phyloP scores from a whole-genome alignment of 1,284 basidiomycete genomes.

The Mrakiaceae sp. region DNA sequence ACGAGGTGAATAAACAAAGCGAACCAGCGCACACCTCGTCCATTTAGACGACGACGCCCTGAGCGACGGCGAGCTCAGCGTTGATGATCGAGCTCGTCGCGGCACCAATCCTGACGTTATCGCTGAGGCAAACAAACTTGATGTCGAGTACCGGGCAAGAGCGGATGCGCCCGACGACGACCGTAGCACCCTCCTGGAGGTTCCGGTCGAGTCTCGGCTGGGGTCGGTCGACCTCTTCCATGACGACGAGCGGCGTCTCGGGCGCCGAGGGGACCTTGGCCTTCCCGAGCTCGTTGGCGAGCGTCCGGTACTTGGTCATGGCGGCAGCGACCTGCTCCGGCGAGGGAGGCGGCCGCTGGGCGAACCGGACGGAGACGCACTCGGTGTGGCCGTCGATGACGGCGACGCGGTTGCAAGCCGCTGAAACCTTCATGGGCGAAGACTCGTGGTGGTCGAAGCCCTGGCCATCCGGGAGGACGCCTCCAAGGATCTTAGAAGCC shows the following conservation, averaged over 20 bases:
- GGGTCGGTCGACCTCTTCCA: slow-evolving; percentile 85
- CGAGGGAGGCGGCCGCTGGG: slow-evolving; percentile 65
- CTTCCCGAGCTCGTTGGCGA: slow-evolving; percentile 46
- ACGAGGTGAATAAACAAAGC: too few species aligned
- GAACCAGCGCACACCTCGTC: too few species aligned
- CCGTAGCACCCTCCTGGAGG: slow-evolving; percentile 82
- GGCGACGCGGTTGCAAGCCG: slow-evolving; percentile 82
- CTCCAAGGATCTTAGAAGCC: slow-evolving; percentile 90
- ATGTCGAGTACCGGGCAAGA: slow-evolving; percentile 86
- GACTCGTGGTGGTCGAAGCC: slow-evolving; percentile 73
- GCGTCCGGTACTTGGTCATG: slow-evolving; percentile 64
- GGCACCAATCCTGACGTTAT: slow-evolving; percentile 29
- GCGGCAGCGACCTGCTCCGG: slow-evolving; percentile 80
- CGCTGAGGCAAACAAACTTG: slow-evolving; percentile 88
- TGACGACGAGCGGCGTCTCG: slow-evolving; percentile 73
- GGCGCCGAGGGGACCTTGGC: slow-evolving; percentile 69
- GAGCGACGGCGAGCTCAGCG: slow-evolving; percentile 49
- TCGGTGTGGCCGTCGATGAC: slow-evolving; percentile 88
- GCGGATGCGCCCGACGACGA: slow-evolving; percentile 81
- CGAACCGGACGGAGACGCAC: slow-evolving; percentile 78
- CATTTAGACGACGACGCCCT: neutral
- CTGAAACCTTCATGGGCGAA: slow-evolving; percentile 75
- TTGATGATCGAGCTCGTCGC: slow-evolving; percentile 68
- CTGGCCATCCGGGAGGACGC: slow-evolving; percentile 45
- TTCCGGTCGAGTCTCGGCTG: slow-evolving; percentile 89